Conservation (phyloP, 1,284 basidiomycete species). For the Porodaedalea pini region DNA sequence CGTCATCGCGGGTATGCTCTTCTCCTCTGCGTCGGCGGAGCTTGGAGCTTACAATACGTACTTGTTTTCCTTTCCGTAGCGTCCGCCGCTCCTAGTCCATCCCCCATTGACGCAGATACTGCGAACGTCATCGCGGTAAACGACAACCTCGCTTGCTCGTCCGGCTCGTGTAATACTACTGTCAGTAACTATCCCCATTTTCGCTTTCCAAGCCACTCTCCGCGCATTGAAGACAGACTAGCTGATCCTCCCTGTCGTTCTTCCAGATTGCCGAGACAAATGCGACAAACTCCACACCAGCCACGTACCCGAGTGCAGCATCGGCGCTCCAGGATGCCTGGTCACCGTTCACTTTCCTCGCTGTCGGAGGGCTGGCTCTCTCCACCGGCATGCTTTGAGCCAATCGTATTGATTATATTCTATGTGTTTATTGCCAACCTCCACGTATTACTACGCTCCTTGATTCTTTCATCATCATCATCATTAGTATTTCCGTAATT, state of each 20-base stretch:
- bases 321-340: not conserved
- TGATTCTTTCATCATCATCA: too few relatives aligned
- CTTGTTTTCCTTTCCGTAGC: slow-evolving; percentile 1
- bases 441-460: too few relatives aligned
- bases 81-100: slow-evolving; percentile 13
- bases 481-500: too few relatives aligned
- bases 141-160: slow-evolving; percentile 19
- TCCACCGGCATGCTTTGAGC: slow-evolving; percentile 18
- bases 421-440: too few relatives aligned
- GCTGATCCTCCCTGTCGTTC: not conserved
- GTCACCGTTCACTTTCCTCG: slow-evolving; percentile 12
- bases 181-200: not conserved
- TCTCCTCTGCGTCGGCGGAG: not conserved
- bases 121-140: slow-evolving; percentile 13
- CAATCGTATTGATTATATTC: too few relatives aligned
- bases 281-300: not conserved
- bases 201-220: not conserved
- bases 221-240: too few relatives aligned
- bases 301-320: slow-evolving; percentile 6
- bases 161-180: slow-evolving; percentile 13
- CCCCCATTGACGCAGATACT: slow-evolving; percentile 14
- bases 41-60: not conserved
- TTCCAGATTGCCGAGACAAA: slow-evolving; percentile 1
- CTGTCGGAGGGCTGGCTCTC: slow-evolving; percentile 17
- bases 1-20: slow-evolving; percentile 1